Evolutionary conservation across 177 flowering plant species (phyloP).

Genomic region (Vitis hybrid): DNA sequence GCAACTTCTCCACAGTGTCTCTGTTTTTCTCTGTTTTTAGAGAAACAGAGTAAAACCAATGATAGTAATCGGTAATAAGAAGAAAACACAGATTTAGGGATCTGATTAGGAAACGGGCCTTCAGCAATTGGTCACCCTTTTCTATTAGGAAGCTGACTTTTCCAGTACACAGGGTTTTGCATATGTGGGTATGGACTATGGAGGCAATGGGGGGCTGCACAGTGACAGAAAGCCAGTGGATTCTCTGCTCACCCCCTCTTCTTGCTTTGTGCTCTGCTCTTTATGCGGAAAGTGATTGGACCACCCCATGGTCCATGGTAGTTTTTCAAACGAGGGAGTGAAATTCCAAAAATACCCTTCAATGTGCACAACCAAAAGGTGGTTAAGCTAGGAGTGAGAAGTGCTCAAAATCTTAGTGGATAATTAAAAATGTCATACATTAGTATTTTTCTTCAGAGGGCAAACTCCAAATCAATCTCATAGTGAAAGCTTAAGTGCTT

Average conservation of each 20-base stretch:
- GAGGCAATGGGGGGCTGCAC: background rate
- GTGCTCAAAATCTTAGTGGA: no score
- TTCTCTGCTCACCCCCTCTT: background rate
- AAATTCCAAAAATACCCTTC: no score
- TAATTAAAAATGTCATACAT: no score
- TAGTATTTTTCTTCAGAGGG: no score
- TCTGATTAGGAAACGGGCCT: background rate
- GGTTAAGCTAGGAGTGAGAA: no score
- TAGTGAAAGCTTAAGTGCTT: no score
- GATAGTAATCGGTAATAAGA: no score
- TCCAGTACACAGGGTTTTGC: background rate
- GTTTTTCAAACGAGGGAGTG: no score
- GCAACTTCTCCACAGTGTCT: slow-evolving; percentile 28
- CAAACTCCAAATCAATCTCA: no score
- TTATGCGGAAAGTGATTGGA: background rate
- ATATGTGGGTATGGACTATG: background rate
- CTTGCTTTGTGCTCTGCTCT: background rate
- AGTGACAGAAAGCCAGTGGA: background rate
- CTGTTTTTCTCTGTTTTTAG: background rate
- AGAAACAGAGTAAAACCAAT: background rate
- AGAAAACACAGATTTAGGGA: slow-evolving; percentile 1
- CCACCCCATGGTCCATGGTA: background rate
- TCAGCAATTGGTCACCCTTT: no score
- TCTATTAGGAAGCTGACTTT: background rate
- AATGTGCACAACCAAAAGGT: no score